A percentile compares a stretch with the other conserved stretches of the same genome.
phyloP scores from a whole-genome alignment of 1,284 basidiomycete genomes.

The Schizopora paradoxa region DNA sequence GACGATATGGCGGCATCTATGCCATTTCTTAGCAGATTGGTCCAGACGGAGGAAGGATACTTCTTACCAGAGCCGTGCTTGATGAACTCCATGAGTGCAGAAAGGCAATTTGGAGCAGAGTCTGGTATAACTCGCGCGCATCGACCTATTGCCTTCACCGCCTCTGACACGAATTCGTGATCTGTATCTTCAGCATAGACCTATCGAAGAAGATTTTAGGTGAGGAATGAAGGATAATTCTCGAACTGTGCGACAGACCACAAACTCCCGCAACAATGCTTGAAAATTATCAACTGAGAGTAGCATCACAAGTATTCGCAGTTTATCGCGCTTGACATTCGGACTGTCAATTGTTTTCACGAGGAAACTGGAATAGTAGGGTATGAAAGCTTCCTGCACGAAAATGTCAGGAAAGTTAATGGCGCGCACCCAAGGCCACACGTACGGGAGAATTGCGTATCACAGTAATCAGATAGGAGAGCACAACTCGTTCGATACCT shows the following conservation, averaged over 20 bases:
- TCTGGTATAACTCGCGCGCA: conserved; percentile 67
- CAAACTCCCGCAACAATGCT: conserved; percentile 72
- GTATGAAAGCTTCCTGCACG: conserved; percentile 51
- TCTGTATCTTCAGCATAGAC: conserved; percentile 73
- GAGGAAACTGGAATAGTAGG: conserved; percentile 61
- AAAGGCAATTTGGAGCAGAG: conserved; percentile 65
- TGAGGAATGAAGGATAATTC: neutral
- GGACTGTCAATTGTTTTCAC: conserved; percentile 61
- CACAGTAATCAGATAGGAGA: conserved; percentile 66
- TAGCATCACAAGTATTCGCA: conserved; percentile 63
- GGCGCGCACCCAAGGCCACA: conserved; percentile 7
- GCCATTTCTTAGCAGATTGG: neutral
- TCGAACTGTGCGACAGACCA: conserved; percentile 42
- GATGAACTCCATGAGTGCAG: conserved; percentile 73
- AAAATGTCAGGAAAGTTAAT: neutral
- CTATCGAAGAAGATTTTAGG: conserved; percentile 38
- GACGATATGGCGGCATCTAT: conserved; percentile 62
- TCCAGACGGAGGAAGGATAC: conserved; percentile 2
- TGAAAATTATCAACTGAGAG: conserved; percentile 64
- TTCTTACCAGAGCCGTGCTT: conserved; percentile 51
- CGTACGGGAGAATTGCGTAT: conserved; percentile 59
- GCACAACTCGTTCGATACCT: conserved; percentile 68
- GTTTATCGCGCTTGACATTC: conserved; percentile 67
- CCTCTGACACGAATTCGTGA: conserved; percentile 61
- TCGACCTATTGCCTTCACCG: conserved; percentile 74